Conservation (phyloP, 768 basidiomycete species). For the Naganishia antarctica region DNA sequence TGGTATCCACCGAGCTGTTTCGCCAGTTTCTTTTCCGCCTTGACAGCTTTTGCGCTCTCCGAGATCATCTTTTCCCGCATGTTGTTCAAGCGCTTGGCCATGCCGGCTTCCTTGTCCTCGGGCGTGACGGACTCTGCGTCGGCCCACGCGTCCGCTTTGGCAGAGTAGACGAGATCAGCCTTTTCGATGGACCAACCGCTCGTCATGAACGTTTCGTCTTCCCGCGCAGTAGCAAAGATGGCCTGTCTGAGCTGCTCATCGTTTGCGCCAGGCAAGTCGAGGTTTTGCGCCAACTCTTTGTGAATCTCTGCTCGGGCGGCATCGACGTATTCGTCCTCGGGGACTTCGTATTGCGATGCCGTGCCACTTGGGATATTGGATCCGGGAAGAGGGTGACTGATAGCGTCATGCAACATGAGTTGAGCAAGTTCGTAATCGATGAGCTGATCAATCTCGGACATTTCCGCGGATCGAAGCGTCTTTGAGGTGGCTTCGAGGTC, state of each 20-base stretch:
- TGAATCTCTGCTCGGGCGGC: slow-evolving; percentile 69
- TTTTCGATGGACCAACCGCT: slow-evolving; percentile 65
- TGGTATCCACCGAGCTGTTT: slow-evolving; percentile 89
- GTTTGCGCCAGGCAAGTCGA: slow-evolving; percentile 80
- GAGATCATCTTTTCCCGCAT: slow-evolving; percentile 67
- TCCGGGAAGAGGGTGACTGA: slow-evolving; percentile 81
- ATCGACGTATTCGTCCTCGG: slow-evolving; percentile 63
- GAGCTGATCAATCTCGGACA: slow-evolving; percentile 58
- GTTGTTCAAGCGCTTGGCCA: slow-evolving; percentile 55
- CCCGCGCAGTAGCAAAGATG: slow-evolving; percentile 61
- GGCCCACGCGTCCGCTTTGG: slow-evolving; percentile 60
- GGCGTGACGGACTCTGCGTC: slow-evolving; percentile 52
- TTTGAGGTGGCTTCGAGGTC: slow-evolving; percentile 52
- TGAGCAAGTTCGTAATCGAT: slow-evolving; percentile 72
- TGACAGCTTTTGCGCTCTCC: slow-evolving; percentile 73
- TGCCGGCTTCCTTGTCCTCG: slow-evolving; percentile 57
- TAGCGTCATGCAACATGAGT: slow-evolving; percentile 80
- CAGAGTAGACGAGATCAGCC: slow-evolving; percentile 62
- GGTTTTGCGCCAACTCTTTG: slow-evolving; percentile 67
- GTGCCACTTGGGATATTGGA: slow-evolving; percentile 67
- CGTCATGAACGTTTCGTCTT: slow-evolving; percentile 58
- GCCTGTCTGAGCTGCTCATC: slow-evolving; percentile 74
- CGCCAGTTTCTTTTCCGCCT: slow-evolving; percentile 83
- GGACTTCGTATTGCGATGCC: slow-evolving; percentile 60
- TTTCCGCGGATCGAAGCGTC: slow-evolving; percentile 41